Conservation (phyloP, 1,284 basidiomycete species). For the Amylostereum chailletii region DNA sequence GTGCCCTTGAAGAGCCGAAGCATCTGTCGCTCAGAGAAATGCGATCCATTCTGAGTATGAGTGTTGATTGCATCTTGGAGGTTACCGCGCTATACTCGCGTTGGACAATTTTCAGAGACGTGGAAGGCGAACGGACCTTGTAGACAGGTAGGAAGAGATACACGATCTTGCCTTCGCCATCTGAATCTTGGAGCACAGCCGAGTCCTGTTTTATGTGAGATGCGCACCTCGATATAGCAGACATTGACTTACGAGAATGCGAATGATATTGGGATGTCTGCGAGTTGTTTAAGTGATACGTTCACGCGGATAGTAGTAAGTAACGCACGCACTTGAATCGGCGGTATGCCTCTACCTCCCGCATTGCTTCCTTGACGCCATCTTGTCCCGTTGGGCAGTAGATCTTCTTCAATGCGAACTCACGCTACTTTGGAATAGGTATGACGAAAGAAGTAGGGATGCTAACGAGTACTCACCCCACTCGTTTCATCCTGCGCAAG, state of each 20-base stretch:
- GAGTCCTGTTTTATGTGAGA: constrained; percentile 52
- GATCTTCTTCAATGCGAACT: constrained; percentile 94
- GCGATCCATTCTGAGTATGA: constrained; percentile 76
- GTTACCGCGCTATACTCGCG: constrained; percentile 62
- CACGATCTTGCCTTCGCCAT: constrained; percentile 90
- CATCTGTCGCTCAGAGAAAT: constrained; percentile 85
- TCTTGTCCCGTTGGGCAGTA: constrained; percentile 77
- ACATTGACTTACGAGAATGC: constrained; percentile 53
- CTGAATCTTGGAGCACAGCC: constrained; percentile 88
- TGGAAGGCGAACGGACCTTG: constrained; percentile 38
- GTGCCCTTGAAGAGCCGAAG: constrained; percentile 88
- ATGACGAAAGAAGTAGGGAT: too few relatives aligned
- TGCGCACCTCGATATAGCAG: too few relatives aligned
- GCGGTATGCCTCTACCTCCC: constrained; percentile 85
- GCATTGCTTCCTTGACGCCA: constrained; percentile 79
- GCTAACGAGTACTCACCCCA: constrained; percentile 39
- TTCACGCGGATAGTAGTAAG: not conserved
- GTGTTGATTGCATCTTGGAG: constrained; percentile 92
- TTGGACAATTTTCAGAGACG: constrained; percentile 1
- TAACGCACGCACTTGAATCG: constrained; percentile 68
- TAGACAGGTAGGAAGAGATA: constrained; percentile 90
- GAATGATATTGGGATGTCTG: constrained; percentile 85
- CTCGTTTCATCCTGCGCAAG: constrained; percentile 82
- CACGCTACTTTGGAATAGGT: constrained; percentile 36
- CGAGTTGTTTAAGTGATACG: not conserved